These are phyloP conservation scores for Schizopora paradoxa DNA, from an alignment of 1,284 basidiomycete species.

Conservation along the genomic window DNA sequence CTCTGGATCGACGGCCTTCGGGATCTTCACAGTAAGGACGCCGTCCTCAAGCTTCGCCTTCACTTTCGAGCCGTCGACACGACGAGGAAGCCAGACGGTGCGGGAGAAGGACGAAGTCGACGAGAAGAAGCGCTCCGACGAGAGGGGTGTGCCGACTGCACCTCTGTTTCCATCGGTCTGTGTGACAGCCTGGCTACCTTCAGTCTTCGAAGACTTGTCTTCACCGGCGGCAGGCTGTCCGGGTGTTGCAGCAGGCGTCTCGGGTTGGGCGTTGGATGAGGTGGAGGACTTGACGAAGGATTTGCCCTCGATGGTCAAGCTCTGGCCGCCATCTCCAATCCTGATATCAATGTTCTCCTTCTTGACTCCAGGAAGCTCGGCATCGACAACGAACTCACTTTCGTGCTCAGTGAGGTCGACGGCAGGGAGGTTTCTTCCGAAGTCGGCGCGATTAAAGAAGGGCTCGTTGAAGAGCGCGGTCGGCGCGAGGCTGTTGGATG, in stretches of 20 bases:
- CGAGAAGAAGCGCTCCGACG: conserved; percentile 53
- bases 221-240: conserved; percentile 1
- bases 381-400: conserved; percentile 62
- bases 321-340: conserved; percentile 63
- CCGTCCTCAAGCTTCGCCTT: conserved; percentile 64
- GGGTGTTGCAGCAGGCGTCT: not conserved
- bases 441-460: conserved; percentile 36
- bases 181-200: conserved; percentile 28
- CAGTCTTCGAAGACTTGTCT: too few species aligned
- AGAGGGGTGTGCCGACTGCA: conserved; percentile 46
- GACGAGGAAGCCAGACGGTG: conserved; percentile 63
- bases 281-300: conserved; percentile 29
- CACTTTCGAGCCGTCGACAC: conserved; percentile 54
- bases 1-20: conserved; percentile 55
- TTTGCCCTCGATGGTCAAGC: conserved; percentile 67
- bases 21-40: conserved; percentile 57
- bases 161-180: conserved; percentile 31
- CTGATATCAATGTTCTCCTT: conserved; percentile 71
- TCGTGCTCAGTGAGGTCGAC: conserved; percentile 64
- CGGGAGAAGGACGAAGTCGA: conserved; percentile 55
- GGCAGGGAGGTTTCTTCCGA: conserved; percentile 36
- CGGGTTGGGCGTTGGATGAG: not conserved
- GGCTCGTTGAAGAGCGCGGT: conserved; percentile 45
- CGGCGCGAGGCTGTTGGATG: conserved; percentile 27
- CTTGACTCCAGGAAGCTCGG: conserved; percentile 72